These are phyloP conservation scores for Thielaviopsis populi DNA, from an alignment of 2,329 filamentous ascomycete species.

Conservation along the genomic window DNA sequence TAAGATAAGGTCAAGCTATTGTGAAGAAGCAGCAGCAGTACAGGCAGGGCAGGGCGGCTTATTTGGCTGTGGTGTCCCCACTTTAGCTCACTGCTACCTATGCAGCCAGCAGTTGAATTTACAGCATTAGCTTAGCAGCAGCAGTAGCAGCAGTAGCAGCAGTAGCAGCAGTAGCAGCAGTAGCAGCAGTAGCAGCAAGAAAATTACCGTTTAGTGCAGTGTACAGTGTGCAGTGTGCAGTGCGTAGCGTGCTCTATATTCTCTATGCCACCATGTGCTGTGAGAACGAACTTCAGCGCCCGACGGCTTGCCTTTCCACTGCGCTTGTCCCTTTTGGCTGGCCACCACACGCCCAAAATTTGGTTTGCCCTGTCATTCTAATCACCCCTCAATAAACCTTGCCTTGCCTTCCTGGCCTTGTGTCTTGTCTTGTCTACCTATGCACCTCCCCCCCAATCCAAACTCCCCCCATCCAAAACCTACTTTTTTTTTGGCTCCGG, in stretches of 20 bases:
- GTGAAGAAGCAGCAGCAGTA: too few relatives aligned
- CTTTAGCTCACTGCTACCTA: background rate
- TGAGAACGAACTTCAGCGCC: too few relatives aligned
- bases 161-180: too few relatives aligned
- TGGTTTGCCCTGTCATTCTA: background rate
- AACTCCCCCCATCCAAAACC: background rate
- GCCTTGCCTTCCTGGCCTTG: background rate
- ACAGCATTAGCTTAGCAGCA: too few relatives aligned
- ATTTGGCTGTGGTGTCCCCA: background rate
- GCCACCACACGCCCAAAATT: background rate
- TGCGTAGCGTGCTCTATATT: too few relatives aligned
- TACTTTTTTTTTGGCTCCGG: background rate
- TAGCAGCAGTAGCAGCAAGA: background rate
- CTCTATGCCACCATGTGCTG: too few relatives aligned
- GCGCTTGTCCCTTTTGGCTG: background rate
- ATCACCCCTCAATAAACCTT: slow-evolving; percentile 10
- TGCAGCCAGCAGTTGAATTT: background rate
- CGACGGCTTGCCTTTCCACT: background rate
- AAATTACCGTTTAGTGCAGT: background rate
- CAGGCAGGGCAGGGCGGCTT: too few relatives aligned
- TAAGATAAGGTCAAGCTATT: background rate
- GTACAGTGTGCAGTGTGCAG: too few relatives aligned
- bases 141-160: too few relatives aligned
- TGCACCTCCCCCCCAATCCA: background rate
- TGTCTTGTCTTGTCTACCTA: background rate